A percentile compares a stretch with the other conserved stretches of the same genome.
These are phyloP conservation scores for Moricandia arvensis DNA, from an alignment of 345 rosid genomes.

Conservation along the genomic window DNA sequence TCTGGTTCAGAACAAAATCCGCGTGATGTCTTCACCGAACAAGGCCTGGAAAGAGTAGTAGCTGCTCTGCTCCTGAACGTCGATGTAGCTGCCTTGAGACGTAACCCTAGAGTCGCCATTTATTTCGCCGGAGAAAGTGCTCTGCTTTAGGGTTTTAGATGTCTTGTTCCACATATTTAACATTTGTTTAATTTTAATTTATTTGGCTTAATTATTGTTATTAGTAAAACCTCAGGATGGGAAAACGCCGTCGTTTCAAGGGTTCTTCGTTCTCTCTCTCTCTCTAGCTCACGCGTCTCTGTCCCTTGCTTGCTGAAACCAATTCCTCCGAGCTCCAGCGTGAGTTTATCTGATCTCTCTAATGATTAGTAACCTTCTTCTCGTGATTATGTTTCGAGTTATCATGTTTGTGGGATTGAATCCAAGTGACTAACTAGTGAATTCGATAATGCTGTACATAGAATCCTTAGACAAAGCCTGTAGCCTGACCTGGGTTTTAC, in stretches of 20 bases:
- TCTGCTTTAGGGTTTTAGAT: neutral
- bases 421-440: neutral
- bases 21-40: slow-evolving; percentile 24
- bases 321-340: neutral
- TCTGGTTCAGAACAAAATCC: slow-evolving; percentile 31
- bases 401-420: slow-evolving; percentile 14
- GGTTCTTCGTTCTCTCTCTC: too few species aligned
- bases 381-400: neutral
- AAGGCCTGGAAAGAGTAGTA: neutral
- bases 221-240: too few species aligned
- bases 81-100: slow-evolving; percentile 23
- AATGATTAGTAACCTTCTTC: neutral
- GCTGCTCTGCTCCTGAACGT: slow-evolving; percentile 18
- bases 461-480: neutral
- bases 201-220: too few species aligned
- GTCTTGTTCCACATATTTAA: neutral
- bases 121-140: slow-evolving; percentile 18
- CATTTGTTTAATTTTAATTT: too few species aligned
- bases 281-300: neutral
- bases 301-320: neutral
- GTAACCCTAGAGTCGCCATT: slow-evolving; percentile 33
- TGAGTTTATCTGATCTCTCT: slow-evolving; percentile 18
- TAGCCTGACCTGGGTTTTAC: neutral
- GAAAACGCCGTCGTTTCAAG: too few species aligned
- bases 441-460: neutral